Evolutionary conservation across 2,329 filamentous ascomycete genomes (phyloP), one percentile per base, ranked within the genome.

Genomic region (Aspergillus bombycis): DNA sequence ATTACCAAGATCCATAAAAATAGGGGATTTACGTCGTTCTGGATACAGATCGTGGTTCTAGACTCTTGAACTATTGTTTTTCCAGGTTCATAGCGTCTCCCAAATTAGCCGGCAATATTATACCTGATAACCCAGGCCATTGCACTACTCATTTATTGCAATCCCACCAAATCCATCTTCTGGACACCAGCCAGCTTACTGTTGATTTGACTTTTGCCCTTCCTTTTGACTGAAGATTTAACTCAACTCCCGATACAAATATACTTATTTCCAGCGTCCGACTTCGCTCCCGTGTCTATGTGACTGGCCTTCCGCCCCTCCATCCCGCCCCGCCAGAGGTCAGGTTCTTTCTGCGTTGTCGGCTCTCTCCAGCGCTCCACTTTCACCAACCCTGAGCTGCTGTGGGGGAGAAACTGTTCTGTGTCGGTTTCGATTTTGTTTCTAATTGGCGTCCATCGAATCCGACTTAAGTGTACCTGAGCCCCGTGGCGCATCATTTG

Each of bases 281-380:
- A 55, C 12, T 55, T 55, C 52, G 52, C 52, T 55, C 52, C 32
- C 52, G 52, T 23, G 34, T 36, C n/a, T 53, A 52, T 54, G 28
- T 36, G 30, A 54, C 52, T 36, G 32, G 8, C 52, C 28, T 54
- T 36, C 59, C 62, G 55, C 62, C 59, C 62, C 59, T 64, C 59
- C 55, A 16, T 41, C 55, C 55, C 58, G 62, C 62, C 62, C 62
- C 62, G 54, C 60, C 19, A 50, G 48, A 46, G 55, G 56, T 54
- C 32, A 38, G 55, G 54, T 45, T 62, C 32, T 45, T 56, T 48
- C 21, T 64, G 58, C 60, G 56, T 53, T 61, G 59, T 61, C 59
- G 59, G 54, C 52, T 55, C 41, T 61, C 52, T 61, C 59, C 59
- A 56, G 59, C 59, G 52, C 59, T 61, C 59, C 59, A 61, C 59